Conservation (phyloP, 306 rosid genomes). For the Quercus parvula region DNA sequence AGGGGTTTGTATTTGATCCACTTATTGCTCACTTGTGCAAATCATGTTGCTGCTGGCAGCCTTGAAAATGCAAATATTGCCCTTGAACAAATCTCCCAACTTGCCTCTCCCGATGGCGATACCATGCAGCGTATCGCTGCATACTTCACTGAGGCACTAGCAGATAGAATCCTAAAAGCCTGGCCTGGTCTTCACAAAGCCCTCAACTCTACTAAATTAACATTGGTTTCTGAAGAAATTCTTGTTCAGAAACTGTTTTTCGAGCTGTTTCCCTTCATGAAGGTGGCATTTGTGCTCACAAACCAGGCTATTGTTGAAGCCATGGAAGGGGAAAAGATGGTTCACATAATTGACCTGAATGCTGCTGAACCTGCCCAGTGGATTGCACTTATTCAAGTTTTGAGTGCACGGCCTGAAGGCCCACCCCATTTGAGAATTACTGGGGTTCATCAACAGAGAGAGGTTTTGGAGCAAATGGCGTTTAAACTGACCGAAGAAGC, state of each 20-base stretch:
- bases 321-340: constrained; percentile 86
- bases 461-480: constrained; percentile 74
- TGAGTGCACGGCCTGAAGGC: constrained; percentile 78
- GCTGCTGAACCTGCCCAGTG: constrained; percentile 78
- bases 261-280: constrained; percentile 80
- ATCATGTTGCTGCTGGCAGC: constrained; percentile 64
- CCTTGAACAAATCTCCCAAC: constrained; percentile 83
- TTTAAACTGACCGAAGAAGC: constrained; percentile 63
- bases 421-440: constrained; percentile 92
- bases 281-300: constrained; percentile 60
- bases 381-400: constrained; percentile 74
- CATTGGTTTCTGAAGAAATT: constrained; percentile 58
- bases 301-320: constrained; percentile 84
- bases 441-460: constrained; percentile 67
- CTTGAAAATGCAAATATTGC: constrained; percentile 71
- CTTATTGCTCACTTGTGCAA: constrained; percentile 72
- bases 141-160: constrained; percentile 76
- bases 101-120: constrained; percentile 74
- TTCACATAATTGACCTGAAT: constrained; percentile 81
- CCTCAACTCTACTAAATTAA: constrained; percentile 61
- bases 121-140: constrained; percentile 89
- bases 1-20: constrained; percentile 79
- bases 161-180: constrained; percentile 64
- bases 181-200: constrained; percentile 88
- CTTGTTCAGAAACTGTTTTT: constrained; percentile 63